Evolutionary conservation across 345 rosid species (phyloP), one percentile per base, ranked within the genome.

Genomic region (Eucalyptus curtisii): DNA sequence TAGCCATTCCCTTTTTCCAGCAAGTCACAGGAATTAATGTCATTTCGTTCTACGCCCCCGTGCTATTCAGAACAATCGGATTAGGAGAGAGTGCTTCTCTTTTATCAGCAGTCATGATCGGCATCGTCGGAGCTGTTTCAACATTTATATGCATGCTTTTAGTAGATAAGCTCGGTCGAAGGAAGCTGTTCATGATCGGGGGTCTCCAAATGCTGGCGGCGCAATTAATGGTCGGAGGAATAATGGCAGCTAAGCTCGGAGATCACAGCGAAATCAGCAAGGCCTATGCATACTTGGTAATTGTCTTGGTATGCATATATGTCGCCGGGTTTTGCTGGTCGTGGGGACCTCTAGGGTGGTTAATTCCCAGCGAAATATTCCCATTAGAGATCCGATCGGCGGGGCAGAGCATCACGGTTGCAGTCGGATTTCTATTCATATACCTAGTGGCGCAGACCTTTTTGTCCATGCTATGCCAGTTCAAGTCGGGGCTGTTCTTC

Each of bases 1-100:
- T 95, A 4, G 92, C 90, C 10, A 94, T 95, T 88, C 98, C 99
- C 11, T 93, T 94, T 86, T 96, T 94, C 89, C 96, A 94, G 68
- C 95, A 93, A 86, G 94, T 95, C 49, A 96, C 98, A 4, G 97
- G 98, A 5, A 94, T 97, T 89, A 93, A 95, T 42, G 95, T 95
- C 87, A 94, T 95, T 6, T 86, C 92, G 61, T 97, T 97, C 90
- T 95, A 97, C 24, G 95, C 97, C 15, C 97, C 98, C 17, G 81
- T 95, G 25, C 90, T 96, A 25, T 95, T 94, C 88, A 89, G 95
- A 91, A 94, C 96, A 81, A 91, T 95, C 16, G 97, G 98, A 5
- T 91, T 94, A 20, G 95, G 96, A 27, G 95, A 93, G 55, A 95
- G 95, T n/a, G 93, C 93, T 37, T 92, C 98, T 1, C 92, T 95